phyloP scores from a whole-genome alignment of 179 eudicot genomes.

The Beta macrorhiza region DNA sequence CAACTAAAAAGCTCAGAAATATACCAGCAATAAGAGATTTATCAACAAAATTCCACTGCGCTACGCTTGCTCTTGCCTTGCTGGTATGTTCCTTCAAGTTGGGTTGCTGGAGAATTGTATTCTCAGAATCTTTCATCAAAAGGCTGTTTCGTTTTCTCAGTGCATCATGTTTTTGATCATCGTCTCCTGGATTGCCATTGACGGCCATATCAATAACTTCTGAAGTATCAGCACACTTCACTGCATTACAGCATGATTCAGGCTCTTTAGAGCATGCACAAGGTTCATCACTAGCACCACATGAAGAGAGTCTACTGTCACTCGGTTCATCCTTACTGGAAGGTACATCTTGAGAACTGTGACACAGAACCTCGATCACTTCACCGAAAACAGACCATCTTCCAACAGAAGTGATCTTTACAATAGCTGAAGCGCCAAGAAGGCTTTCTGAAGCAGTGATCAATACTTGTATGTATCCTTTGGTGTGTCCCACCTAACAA shows the following conservation, averaged over 20 bases:
- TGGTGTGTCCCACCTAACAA: conserved; percentile 93
- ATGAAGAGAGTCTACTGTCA: conserved; percentile 37
- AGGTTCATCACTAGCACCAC: conserved; percentile 38
- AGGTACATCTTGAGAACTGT: conserved; percentile 20
- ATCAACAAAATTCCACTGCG: conserved; percentile 52
- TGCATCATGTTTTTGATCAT: conserved; percentile 28
- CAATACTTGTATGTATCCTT: conserved; percentile 90
- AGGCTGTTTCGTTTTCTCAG: conserved; percentile 45
- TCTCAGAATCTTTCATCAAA: conserved; percentile 26
- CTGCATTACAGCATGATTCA: conserved; percentile 58
- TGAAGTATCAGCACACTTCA: conserved; percentile 25
- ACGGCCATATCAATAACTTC: conserved; percentile 7
- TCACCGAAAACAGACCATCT: conserved; percentile 98
- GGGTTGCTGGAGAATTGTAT: conserved; percentile 14
- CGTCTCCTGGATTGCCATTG: conserved; percentile 16
- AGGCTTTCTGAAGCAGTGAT: conserved; percentile 68
- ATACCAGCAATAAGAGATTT: conserved; percentile 59
- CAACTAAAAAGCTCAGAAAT: conserved; percentile 52
- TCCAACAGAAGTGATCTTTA: conserved; percentile 78
- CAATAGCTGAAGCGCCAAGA: conserved; percentile 76
- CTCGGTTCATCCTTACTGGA: conserved; percentile 20
- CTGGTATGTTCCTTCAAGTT: conserved; percentile 24
- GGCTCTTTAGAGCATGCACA: conserved; percentile 59
- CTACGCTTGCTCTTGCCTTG: conserved; percentile 16
- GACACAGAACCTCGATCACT: conserved; percentile 53